Percentiles rank a stretch among this genome's conserved stretches.
These are phyloP conservation scores for Selenicereus undatus DNA, from an alignment of 148 eudicot species.

Conservation along the genomic window DNA sequence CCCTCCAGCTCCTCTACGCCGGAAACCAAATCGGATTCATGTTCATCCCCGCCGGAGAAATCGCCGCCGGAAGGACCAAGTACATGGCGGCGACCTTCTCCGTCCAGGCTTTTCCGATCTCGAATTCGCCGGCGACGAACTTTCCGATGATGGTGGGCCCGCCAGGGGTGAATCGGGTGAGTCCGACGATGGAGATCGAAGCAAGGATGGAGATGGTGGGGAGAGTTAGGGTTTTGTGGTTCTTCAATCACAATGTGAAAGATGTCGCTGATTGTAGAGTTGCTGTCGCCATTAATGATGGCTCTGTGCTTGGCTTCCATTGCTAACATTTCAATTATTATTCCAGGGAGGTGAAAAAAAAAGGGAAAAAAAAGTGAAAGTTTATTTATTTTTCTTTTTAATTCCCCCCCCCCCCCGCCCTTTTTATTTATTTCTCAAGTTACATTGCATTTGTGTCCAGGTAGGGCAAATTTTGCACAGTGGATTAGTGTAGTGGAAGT, in stretches of 20 bases:
- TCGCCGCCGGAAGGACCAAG: slow-evolving; percentile 48
- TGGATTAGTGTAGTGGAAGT: neutral
- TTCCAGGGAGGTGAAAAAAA: neutral
- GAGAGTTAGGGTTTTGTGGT: slow-evolving; percentile 35
- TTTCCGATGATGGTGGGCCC: slow-evolving; percentile 28
- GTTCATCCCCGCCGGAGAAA: slow-evolving; percentile 78
- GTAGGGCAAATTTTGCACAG: neutral
- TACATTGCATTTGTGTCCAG: neutral
- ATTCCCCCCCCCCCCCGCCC: no score
- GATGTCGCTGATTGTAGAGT: slow-evolving; percentile 25
- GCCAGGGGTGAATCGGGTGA: slow-evolving; percentile 26
- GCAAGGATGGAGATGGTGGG: slow-evolving; percentile 34
- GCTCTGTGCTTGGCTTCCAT: slow-evolving; percentile 38
- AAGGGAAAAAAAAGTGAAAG: neutral
- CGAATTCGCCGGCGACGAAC: slow-evolving; percentile 18
- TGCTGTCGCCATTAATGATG: slow-evolving; percentile 27
- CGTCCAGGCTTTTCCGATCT: slow-evolving; percentile 57
- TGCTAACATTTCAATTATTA: slow-evolving; percentile 17
- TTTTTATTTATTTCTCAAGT: neutral
- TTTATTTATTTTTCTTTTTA: neutral
- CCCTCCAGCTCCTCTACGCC: slow-evolving; percentile 61
- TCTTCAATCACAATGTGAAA: slow-evolving; percentile 30
- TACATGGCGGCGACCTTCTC: slow-evolving; percentile 69
- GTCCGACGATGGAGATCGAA: slow-evolving; percentile 35
- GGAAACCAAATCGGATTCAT: slow-evolving; percentile 72